Evolutionary conservation across 139 green algal species (phyloP), one percentile per base, ranked within the genome.

Genomic region (Tetradesmus lagerheimii): DNA sequence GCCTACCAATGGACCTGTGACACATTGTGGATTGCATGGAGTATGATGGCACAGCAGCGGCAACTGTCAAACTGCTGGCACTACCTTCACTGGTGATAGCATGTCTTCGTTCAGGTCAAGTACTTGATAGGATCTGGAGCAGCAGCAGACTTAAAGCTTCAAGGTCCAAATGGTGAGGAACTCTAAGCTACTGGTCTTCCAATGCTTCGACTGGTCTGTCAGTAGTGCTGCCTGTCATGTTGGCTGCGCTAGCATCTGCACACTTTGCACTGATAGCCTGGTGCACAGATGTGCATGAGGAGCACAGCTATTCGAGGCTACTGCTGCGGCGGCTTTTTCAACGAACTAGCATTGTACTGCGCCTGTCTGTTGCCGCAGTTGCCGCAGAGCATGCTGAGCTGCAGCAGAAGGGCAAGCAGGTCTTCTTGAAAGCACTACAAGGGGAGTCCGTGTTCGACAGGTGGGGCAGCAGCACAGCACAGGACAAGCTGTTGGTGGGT

Each of bases 381-480:
- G 80, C 62, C 8, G 34, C 62, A 20, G 64, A 77, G 45, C 88
- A 91, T 66, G 88, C 88, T 38, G 66, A 88, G 67, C 34, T 91
- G 66, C 47, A 79, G 25, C 80, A 88, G 37, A 91, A 91, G 29
- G 88, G 43, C 41, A 87, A 74, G 80, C 88, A 91, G 47, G 78
- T 91, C 9, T 91, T 91, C 80, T 43, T 91, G 29, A 88, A 77
- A 34, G 88, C 88, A 18, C 88, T 91, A 5, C 38, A 78, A 0
- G 88, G 80, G 23, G 88, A 91, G 43, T 45, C 38, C 4, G 80
- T 91, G 18, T 88, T 91, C 78, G 88, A 88, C 64, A 83, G 43
- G 66, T 91, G 34, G 5, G 74, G 35, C 35, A n/a, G 1, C 47
- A 27, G 34, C 31, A 20, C 57, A 71, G 57, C 57, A 31, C 57